phyloP scores from a whole-genome alignment of 1,284 basidiomycete species.

The Trametes hirsuta region DNA sequence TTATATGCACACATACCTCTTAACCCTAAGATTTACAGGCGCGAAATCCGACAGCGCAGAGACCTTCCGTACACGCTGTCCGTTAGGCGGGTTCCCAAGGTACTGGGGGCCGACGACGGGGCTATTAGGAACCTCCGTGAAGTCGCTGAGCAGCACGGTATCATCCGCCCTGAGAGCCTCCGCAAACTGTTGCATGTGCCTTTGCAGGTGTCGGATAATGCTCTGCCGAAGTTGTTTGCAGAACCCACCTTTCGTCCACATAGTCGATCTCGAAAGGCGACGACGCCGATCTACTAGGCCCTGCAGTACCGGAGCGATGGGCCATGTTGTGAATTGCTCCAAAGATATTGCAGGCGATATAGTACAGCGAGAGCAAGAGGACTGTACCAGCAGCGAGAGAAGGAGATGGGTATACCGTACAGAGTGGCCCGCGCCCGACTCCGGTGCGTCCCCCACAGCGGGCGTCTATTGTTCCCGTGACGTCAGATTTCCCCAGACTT shows the following conservation, averaged over 20 bases:
- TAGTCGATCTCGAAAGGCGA: conserved; percentile 52
- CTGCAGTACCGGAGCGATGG: conserved; percentile 2
- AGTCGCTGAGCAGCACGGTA: conserved; percentile 38
- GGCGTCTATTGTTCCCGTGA: conserved; percentile 17
- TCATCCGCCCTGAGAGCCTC: conserved; percentile 69
- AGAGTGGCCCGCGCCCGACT: not conserved
- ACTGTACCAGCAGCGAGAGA: conserved; percentile 16
- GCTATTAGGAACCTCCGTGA: conserved; percentile 42
- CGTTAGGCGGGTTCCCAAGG: conserved; percentile 29
- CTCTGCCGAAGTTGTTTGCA: not conserved
- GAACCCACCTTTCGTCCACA: conserved; percentile 69
- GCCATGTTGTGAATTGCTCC: conserved; percentile 2
- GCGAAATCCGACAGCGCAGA: conserved; percentile 93
- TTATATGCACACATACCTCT: conserved; percentile 48
- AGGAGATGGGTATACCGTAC: not conserved
- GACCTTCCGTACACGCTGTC: conserved; percentile 68
- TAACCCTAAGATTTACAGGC: conserved; percentile 83
- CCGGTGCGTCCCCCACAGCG: not conserved
- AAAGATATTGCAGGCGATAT: not conserved
- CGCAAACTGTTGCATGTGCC: conserved; percentile 74
- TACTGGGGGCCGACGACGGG: conserved; percentile 39
- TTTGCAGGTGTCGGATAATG: conserved; percentile 31
- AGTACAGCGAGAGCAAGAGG: conserved; percentile 9
- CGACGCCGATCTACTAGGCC: not conserved
- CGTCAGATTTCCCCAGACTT: conserved; percentile 10